A percentile compares a stretch with the other conserved stretches of the same genome.
These are phyloP conservation scores for Penicillium oxalicum DNA, from an alignment of 2,329 filamentous ascomycete genomes.

Conservation along the genomic window DNA sequence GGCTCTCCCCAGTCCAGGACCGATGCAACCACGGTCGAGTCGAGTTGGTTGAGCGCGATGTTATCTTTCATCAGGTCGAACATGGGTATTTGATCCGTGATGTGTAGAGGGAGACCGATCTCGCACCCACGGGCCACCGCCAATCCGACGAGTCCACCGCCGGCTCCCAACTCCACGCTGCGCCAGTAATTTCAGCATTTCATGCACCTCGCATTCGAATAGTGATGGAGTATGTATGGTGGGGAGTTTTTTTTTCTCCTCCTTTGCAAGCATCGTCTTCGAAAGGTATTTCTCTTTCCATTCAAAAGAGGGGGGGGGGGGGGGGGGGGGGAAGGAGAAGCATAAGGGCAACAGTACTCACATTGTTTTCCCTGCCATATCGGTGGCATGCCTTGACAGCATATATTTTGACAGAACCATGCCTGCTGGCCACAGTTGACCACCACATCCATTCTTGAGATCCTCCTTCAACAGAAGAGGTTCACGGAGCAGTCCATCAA, in stretches of 20 bases:
- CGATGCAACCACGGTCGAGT: constrained; percentile 56
- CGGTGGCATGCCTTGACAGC: constrained; percentile 63
- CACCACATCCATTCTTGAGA: constrained; percentile 79
- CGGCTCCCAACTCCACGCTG: constrained; percentile 86
- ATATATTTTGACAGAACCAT: constrained; percentile 84
- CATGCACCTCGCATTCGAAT: not conserved
- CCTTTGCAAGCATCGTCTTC: no score
- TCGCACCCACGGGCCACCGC: constrained; percentile 54
- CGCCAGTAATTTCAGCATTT: constrained; percentile 2
- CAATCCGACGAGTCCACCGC: constrained; percentile 75
- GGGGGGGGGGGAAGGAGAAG: constrained; percentile 2
- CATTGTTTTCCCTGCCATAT: constrained; percentile 65
- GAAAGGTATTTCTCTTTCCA: not conserved
- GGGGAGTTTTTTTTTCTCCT: no score
- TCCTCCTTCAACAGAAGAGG: constrained; percentile 79
- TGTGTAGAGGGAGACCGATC: constrained; percentile 54
- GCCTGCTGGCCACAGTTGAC: constrained; percentile 90
- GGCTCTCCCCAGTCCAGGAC: constrained; percentile 71
- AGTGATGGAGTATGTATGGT: not conserved
- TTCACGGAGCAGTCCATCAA: constrained; percentile 65
- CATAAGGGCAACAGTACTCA: constrained; percentile 42
- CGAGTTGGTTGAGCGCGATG: constrained; percentile 70
- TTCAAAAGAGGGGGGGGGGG: constrained; percentile 2
- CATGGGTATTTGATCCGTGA: constrained; percentile 89
- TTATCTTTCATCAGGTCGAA: constrained; percentile 79